Evolutionary conservation across 176 grass and related monocot genomes (phyloP).

Genomic region (Tuctoria greenei): DNA sequence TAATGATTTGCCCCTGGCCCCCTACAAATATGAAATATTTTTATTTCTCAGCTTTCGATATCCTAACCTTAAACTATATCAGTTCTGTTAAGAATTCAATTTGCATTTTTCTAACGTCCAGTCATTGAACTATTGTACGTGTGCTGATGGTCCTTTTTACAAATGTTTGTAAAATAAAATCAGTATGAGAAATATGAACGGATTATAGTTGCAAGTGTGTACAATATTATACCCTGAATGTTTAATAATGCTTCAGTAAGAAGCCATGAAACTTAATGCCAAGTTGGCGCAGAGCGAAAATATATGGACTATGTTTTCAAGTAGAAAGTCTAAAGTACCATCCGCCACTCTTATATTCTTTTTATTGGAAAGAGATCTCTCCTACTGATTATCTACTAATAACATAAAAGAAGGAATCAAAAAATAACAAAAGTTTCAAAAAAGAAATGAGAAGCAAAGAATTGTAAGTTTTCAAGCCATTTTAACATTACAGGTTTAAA

Average conservation of each 20-base stretch:
- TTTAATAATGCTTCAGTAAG: not conserved
- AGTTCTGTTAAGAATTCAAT: not conserved
- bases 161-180: not conserved
- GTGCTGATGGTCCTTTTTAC: not conserved
- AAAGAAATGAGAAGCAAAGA: not conserved
- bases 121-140: not conserved
- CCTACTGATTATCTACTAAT: not conserved
- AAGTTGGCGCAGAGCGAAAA: not conserved
- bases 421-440: not conserved
- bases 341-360: not conserved
- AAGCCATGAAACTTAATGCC: not conserved
- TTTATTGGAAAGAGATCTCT: not conserved
- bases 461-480: not conserved
- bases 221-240: conserved; percentile 11
- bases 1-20: conserved; percentile 5
- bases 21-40: too few relatives aligned
- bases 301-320: not conserved
- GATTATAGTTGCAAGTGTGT: not conserved
- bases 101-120: not conserved
- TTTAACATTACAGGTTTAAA: not conserved
- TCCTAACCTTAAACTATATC: not conserved
- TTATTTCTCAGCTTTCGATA: not conserved
- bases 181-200: not conserved
- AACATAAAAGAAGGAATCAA: not conserved
- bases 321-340: not conserved